Percentiles rank a stretch among this genome's conserved stretches.
These are phyloP conservation scores for Reutealis trisperma DNA, from an alignment of 345 rosid genomes.

Conservation along the genomic window DNA sequence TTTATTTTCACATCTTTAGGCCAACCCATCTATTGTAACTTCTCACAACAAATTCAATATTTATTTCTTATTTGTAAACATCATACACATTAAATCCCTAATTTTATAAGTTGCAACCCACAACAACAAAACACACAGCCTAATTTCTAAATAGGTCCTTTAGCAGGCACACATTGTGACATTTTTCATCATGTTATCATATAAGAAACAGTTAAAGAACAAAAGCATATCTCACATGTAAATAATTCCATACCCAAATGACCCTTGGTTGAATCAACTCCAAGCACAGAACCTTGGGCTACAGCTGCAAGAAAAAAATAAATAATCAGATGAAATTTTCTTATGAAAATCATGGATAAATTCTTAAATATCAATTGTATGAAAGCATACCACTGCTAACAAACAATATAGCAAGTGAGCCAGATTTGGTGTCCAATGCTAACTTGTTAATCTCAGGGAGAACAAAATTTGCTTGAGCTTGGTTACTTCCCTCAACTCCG, in stretches of 20 bases:
- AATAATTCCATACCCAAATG: conserved; percentile 49
- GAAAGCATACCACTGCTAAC: conserved; percentile 74
- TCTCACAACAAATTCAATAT: background rate
- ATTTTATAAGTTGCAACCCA: background rate
- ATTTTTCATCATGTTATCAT: conserved; percentile 10
- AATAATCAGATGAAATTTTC: conserved; percentile 21
- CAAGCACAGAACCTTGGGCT: conserved; percentile 57
- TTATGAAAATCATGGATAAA: conserved; percentile 13
- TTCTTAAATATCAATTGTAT: background rate
- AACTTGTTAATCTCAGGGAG: conserved; percentile 87
- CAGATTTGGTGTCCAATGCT: conserved; percentile 72
- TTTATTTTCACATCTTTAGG: too few relatives aligned
- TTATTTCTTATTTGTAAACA: background rate
- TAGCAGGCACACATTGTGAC: background rate
- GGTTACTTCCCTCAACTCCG: conserved; percentile 66
- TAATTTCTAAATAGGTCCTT: background rate
- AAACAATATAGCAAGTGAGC: conserved; percentile 78
- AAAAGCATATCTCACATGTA: conserved; percentile 36
- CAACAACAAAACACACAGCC: background rate
- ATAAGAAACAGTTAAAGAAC: conserved; percentile 11
- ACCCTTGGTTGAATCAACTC: conserved; percentile 61
- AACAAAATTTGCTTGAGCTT: conserved; percentile 69
- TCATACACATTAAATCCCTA: background rate
- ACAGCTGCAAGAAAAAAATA: conserved; percentile 55
- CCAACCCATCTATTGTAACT: background rate